phyloP scores from a whole-genome alignment of 495 filamentous ascomycete genomes.

The Tirmania nivea region DNA sequence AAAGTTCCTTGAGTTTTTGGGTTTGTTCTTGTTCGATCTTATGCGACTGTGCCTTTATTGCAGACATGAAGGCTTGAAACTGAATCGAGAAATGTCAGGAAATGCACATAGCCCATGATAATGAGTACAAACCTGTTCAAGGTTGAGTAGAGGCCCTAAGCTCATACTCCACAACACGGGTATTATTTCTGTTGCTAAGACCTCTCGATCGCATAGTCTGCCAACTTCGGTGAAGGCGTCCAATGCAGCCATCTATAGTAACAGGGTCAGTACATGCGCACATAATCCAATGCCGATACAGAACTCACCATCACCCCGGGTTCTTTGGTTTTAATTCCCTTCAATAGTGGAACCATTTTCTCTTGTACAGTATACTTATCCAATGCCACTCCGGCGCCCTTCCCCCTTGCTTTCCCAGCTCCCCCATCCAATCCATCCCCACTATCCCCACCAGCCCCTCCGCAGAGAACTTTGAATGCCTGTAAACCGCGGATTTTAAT shows the following conservation, averaged over 20 bases:
- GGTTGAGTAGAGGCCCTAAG: constrained; percentile 66
- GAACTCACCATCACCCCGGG: constrained; percentile 55
- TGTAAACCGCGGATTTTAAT: constrained; percentile 86
- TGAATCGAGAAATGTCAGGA: constrained; percentile 17
- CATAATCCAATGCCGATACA: no score
- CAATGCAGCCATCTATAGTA: constrained; percentile 48
- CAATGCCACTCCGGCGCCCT: constrained; percentile 42
- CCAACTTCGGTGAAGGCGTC: constrained; percentile 68
- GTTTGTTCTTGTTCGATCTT: constrained; percentile 73
- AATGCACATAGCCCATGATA: background rate
- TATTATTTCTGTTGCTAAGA: constrained; percentile 73
- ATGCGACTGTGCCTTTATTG: constrained; percentile 59
- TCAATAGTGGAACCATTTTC: constrained; percentile 76
- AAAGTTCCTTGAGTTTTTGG: constrained; percentile 67
- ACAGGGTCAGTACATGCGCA: no score
- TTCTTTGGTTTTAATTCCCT: constrained; percentile 90
- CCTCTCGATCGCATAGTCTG: constrained; percentile 65
- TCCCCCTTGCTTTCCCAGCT: constrained; percentile 28
- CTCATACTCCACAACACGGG: constrained; percentile 83
- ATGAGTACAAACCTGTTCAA: constrained; percentile 28
- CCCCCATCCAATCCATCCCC: constrained; percentile 56
- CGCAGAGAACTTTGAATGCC: constrained; percentile 75
- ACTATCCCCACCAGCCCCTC: constrained; percentile 31
- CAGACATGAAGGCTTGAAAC: constrained; percentile 68
- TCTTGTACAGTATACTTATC: constrained; percentile 97